Percentiles rank a stretch among this genome's conserved stretches.
Conservation (phyloP, 1,139 yeast species). For the Lodderomyces metapsilosis region DNA sequence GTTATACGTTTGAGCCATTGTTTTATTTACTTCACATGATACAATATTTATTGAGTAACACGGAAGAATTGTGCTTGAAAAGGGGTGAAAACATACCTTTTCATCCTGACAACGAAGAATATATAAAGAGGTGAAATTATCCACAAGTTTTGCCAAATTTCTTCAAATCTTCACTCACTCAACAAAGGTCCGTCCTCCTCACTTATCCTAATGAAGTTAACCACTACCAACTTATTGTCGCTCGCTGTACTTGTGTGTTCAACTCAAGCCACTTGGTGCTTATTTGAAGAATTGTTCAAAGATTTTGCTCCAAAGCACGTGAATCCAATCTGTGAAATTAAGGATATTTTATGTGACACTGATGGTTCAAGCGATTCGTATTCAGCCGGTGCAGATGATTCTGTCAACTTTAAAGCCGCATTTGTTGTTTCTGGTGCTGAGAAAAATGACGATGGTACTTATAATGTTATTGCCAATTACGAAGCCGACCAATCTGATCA, state of each 20-base stretch:
- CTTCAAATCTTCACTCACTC: neutral
- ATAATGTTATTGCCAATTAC: conserved; percentile 10
- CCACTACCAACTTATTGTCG: conserved; percentile 8
- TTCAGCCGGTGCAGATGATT: neutral
- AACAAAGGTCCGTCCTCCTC: neutral
- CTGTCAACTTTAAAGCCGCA: conserved; percentile 10
- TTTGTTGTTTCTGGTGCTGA: conserved; percentile 12
- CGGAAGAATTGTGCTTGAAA: neutral
- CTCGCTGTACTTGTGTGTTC: conserved; percentile 9
- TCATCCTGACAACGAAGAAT: neutral
- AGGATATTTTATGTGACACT: conserved; percentile 4
- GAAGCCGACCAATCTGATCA: conserved; percentile 8
- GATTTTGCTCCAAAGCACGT: conserved; percentile 7
- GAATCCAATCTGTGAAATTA: conserved; percentile 6
- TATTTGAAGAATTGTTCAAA: conserved; percentile 7
- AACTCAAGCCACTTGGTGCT: conserved; percentile 9
- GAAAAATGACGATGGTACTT: conserved; percentile 11
- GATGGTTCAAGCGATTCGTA: conserved; percentile 2
- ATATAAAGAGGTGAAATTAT: neutral
- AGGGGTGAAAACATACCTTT: neutral
- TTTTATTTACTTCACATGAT: too few relatives aligned
- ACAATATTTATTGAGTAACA: too few relatives aligned
- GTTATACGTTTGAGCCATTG: too few relatives aligned
- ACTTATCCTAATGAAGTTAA: conserved; percentile 8
- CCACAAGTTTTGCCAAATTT: too few relatives aligned